Percentiles rank a stretch among this genome's conserved stretches.
Evolutionary conservation across 108 stramenopile species (phyloP).

Genomic region (Nitzschia sp.): DNA sequence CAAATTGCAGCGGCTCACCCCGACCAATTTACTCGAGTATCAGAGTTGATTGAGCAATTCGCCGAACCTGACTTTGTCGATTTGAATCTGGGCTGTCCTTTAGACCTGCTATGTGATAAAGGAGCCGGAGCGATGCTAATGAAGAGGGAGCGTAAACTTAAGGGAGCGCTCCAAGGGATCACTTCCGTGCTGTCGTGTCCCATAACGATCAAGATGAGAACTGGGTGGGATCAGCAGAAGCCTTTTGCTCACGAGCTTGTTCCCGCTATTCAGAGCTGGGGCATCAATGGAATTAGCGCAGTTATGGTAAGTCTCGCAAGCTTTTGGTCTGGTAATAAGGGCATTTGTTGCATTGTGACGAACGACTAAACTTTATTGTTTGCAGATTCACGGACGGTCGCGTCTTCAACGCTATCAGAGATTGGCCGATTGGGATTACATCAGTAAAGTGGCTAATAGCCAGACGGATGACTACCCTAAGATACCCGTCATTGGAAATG

Average conservation of each 20-base stretch:
- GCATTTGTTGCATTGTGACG: background rate
- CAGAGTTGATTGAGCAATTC: constrained; percentile 66
- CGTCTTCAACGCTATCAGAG: constrained; percentile 92
- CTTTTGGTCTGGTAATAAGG: no score
- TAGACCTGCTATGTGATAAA: constrained; percentile 94
- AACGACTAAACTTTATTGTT: constrained; percentile 7
- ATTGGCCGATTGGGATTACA: constrained; percentile 96
- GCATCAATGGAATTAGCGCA: constrained; percentile 60
- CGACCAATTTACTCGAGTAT: constrained; percentile 82
- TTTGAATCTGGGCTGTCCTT: constrained; percentile 97
- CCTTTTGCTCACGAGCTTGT: constrained; percentile 89
- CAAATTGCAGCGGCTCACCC: constrained; percentile 93
- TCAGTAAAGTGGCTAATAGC: constrained; percentile 72
- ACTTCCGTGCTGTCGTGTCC: constrained; percentile 70
- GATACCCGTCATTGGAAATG: constrained; percentile 97
- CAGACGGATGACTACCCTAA: constrained; percentile 55
- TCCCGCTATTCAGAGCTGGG: constrained; percentile 83
- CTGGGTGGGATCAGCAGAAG: constrained; percentile 93
- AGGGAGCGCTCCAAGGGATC: constrained; percentile 80
- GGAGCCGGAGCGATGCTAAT: constrained; percentile 92
- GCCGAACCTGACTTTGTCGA: constrained; percentile 95
- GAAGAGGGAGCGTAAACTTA: constrained; percentile 79
- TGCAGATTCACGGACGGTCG: constrained; percentile 92
- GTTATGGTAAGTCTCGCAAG: constrained; percentile 65
- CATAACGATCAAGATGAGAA: constrained; percentile 96